Evolutionary conservation across 2,329 filamentous ascomycete species (phyloP), one percentile per base, ranked within the genome.

Genomic region (Pseudocercospora fuligena): DNA sequence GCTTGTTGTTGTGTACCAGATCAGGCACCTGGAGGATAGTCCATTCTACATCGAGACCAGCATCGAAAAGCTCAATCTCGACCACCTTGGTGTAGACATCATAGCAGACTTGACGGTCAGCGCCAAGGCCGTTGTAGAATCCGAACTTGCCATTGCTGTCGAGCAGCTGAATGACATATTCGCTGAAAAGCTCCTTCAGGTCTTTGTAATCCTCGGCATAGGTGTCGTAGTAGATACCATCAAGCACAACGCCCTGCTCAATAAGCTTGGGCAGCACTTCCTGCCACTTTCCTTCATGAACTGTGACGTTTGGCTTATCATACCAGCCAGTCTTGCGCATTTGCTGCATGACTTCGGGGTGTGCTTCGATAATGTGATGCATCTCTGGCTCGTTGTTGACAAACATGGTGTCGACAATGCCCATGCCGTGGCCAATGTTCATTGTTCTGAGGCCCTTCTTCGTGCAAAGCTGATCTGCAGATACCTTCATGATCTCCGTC

Each of bases 131-230:
- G 71, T 89, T 88, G 77, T 89, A 90, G 79, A 89, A 89, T 33
- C 88, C 85, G 78, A 88, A 89, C 56, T 80, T 82, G 46, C 81
- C 81, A 9, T 80, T 76, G 29, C 85, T 83, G 71, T 92, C 89
- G 54, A 99, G 82, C 62, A 98, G 79, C 0, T 88, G 90, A 33
- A 95, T 92, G 11, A 98, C 89, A 73, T 91, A 89, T 78, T 98
- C 95, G 2, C 87, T 90, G 78, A 98, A 97, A 82, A 98, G 97
- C 66, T 89, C 85, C 56, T 90, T 90, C 29, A 98, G 87, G 77
- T 94, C 92, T 1, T 85, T 84, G 80, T 98, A 99, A 70, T 95
- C 92, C 81, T 99, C 95, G 6, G 93, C 95, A 78, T 98, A 98
- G 0, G 95, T 99, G 77, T 99, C 95, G 76, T 97, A 98, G 82